Evolutionary conservation across 805 yeast species (phyloP).

Genomic region (Wickerhamiella vanderwaltii): DNA sequence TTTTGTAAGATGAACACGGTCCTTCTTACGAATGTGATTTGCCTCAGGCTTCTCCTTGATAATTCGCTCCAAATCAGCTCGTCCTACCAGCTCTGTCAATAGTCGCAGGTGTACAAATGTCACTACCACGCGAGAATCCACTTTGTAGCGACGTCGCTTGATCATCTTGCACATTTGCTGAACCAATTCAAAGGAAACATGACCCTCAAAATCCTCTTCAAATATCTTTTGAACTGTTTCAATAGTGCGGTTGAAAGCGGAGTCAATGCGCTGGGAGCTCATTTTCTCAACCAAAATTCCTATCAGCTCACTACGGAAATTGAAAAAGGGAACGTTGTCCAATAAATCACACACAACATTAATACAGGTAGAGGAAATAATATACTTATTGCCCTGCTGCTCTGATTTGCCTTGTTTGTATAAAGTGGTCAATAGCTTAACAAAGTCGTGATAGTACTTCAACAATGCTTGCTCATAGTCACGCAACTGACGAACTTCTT

Average conservation of each 20-base stretch:
- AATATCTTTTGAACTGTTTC: slow-evolving; percentile 58
- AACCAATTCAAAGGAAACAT: slow-evolving; percentile 60
- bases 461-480: slow-evolving; percentile 71
- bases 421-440: slow-evolving; percentile 41
- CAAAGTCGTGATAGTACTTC: slow-evolving; percentile 51
- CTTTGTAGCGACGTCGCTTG: slow-evolving; percentile 59
- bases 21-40: slow-evolving; percentile 61
- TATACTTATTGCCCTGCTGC: slow-evolving; percentile 16
- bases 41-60: slow-evolving; percentile 35
- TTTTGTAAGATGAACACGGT: slow-evolving; percentile 82
- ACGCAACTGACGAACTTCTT: slow-evolving; percentile 67
- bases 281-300: slow-evolving; percentile 55
- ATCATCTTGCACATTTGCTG: slow-evolving; percentile 57
- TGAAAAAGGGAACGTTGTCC: slow-evolving; percentile 61
- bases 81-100: slow-evolving; percentile 29
- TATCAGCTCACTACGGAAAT: slow-evolving; percentile 65
- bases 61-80: slow-evolving; percentile 32
- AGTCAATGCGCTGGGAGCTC: slow-evolving; percentile 38
- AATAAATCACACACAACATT: slow-evolving; percentile 72
- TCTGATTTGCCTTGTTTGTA: slow-evolving; percentile 28
- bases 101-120: slow-evolving; percentile 49
- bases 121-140: slow-evolving; percentile 73
- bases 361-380: slow-evolving; percentile 36
- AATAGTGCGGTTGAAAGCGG: slow-evolving; percentile 46
- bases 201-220: slow-evolving; percentile 70